phyloP scores from a whole-genome alignment of 768 basidiomycete species.

The Coprinellus aureogranulatus region DNA sequence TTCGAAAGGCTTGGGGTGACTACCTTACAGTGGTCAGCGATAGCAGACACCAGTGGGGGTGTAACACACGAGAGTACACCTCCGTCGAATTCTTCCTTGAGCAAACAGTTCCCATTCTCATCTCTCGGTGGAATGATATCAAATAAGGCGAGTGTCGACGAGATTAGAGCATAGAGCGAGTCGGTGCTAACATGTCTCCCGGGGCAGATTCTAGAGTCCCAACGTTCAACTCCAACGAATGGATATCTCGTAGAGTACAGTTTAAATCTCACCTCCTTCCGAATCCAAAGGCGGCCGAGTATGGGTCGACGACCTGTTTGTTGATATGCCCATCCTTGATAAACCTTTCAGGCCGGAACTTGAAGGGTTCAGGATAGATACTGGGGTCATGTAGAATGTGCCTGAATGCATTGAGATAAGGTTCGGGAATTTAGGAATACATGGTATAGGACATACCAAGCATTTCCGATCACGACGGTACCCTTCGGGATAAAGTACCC shows the following conservation, averaged over 20 bases:
- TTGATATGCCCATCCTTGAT: slow-evolving; percentile 4
- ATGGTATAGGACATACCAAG: not conserved
- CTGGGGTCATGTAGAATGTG: slow-evolving; percentile 2
- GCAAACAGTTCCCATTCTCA: slow-evolving; percentile 5
- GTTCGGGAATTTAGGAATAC: not conserved
- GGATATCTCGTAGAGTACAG: too few species aligned
- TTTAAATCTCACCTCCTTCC: slow-evolving; percentile 38
- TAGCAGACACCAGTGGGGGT: not conserved
- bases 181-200: slow-evolving; percentile 16
- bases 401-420: not conserved
- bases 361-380: not conserved
- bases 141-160: slow-evolving; percentile 16
- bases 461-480: not conserved
- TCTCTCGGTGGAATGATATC: slow-evolving; percentile 13
- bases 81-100: slow-evolving; percentile 4
- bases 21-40: not conserved
- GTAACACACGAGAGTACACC: not conserved
- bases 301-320: slow-evolving; percentile 20
- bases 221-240: not conserved
- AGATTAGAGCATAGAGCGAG: slow-evolving; percentile 14
- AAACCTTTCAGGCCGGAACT: slow-evolving; percentile 1
- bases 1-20: slow-evolving; percentile 3
- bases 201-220: slow-evolving; percentile 14
- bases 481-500: slow-evolving; percentile 5
- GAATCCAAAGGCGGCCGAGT: slow-evolving; percentile 42